These are phyloP conservation scores for Nitzschia sp. DNA, from an alignment of 108 stramenopile species.

Conservation along the genomic window DNA sequence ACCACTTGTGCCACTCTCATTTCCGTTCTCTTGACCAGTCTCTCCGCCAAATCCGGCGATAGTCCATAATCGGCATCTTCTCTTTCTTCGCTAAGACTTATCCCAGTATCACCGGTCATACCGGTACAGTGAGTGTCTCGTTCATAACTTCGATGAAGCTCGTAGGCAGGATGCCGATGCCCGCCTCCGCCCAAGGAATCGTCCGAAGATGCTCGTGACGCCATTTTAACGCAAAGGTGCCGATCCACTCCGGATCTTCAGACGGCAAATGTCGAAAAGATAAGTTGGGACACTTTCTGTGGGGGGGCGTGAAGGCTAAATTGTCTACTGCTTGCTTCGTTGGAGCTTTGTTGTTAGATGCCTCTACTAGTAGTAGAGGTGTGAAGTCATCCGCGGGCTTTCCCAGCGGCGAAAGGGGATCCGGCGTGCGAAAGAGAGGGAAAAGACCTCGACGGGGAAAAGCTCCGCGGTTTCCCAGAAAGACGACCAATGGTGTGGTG, in stretches of 20 bases:
- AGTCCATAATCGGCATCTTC: constrained; percentile 42
- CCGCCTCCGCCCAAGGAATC: constrained; percentile 19
- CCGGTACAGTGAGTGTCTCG: constrained; percentile 31
- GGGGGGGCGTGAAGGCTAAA: too few species aligned
- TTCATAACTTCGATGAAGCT: constrained; percentile 35
- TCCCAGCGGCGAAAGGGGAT: too few species aligned
- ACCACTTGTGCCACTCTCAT: constrained; percentile 54
- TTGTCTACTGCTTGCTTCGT: too few species aligned
- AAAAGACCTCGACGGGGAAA: too few species aligned
- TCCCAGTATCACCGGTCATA: constrained; percentile 35
- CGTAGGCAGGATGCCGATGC: constrained; percentile 33
- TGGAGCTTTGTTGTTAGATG: too few species aligned
- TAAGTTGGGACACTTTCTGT: background rate
- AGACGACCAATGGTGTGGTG: too few species aligned
- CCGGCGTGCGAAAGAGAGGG: too few species aligned
- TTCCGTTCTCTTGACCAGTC: constrained; percentile 54
- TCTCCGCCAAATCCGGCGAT: constrained; percentile 46
- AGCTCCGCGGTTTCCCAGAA: too few species aligned
- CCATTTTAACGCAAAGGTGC: too few species aligned
- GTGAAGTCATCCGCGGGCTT: too few species aligned
- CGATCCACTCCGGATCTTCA: constrained; percentile 5
- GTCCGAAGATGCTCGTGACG: constrained; percentile 29
- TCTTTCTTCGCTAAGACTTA: constrained; percentile 23
- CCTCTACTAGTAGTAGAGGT: too few species aligned
- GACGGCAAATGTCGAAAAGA: background rate